These are phyloP conservation scores for Moricandia moricandioides DNA, from an alignment of 345 rosid species.

Conservation along the genomic window DNA sequence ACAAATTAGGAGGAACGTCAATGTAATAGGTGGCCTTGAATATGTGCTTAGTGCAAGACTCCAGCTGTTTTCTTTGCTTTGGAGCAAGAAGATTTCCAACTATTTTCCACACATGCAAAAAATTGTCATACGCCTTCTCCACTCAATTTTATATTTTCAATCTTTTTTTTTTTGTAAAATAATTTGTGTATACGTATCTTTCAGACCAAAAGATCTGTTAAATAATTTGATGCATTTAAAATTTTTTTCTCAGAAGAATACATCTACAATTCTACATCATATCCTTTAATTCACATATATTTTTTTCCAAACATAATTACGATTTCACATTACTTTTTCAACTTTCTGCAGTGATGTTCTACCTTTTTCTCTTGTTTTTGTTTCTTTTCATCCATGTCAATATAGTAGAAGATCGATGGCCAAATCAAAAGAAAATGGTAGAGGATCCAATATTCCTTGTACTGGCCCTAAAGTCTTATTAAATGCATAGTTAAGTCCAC, in stretches of 20 bases:
- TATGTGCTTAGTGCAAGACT: not conserved
- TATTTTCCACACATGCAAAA: not conserved
- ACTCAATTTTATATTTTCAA: not conserved
- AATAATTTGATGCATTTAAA: not conserved
- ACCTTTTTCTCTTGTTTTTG: not conserved
- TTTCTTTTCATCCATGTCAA: not conserved
- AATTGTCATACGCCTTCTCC: not conserved
- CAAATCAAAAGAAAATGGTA: not conserved
- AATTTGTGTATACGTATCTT: not conserved
- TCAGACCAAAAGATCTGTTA: not conserved
- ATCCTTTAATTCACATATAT: slow-evolving; percentile 6
- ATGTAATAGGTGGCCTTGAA: slow-evolving; percentile 30
- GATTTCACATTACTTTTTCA: not conserved
- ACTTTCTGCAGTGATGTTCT: not conserved
- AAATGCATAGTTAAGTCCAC: slow-evolving; percentile 5
- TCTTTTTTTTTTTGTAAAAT: not conserved
- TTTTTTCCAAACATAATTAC: not conserved
- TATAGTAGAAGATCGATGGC: not conserved
- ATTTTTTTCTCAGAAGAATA: not conserved
- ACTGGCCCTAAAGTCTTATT: not conserved
- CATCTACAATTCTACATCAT: slow-evolving; percentile 15
- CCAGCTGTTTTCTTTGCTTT: slow-evolving; percentile 36
- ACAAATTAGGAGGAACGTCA: slow-evolving; percentile 27
- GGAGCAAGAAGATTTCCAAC: slow-evolving; percentile 27
- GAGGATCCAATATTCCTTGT: not conserved